Conservation (phyloP, 441 rosid species). For the Sinapis alba region DNA sequence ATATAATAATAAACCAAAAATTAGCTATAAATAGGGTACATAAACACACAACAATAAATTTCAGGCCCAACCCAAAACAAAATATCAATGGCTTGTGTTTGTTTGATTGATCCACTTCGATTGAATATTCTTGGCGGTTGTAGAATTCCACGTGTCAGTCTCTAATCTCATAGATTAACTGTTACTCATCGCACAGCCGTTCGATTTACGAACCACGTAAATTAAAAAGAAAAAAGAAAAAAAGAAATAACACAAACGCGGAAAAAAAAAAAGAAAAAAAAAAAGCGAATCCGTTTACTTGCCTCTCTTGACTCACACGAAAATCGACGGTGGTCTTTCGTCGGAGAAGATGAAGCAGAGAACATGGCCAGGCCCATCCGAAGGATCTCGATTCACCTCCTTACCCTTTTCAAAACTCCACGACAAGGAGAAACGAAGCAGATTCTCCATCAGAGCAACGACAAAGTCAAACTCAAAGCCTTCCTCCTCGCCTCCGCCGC, state of each 20-base stretch:
- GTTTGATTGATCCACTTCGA: conserved; percentile 6
- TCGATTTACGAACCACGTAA: not conserved
- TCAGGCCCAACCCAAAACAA: conserved; percentile 31
- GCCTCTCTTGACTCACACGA: conserved; percentile 14
- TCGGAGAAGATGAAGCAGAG: conserved; percentile 51
- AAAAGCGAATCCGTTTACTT: conserved; percentile 22
- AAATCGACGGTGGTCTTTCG: conserved; percentile 25
- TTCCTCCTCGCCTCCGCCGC: conserved; percentile 11
- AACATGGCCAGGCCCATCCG: conserved; percentile 59
- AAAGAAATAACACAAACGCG: not conserved
- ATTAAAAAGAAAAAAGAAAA: not conserved
- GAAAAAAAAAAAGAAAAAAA: not conserved
- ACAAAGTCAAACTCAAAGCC: conserved; percentile 17
- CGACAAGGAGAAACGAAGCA: conserved; percentile 31
- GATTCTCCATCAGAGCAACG: conserved; percentile 23
- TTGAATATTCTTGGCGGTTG: conserved; percentile 32
- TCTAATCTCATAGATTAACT: not conserved
- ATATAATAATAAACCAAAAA: no score
- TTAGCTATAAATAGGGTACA: not conserved
- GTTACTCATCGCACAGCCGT: conserved; percentile 15
- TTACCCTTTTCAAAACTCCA: conserved; percentile 34
- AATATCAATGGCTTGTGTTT: not conserved
- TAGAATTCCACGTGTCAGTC: conserved; percentile 23
- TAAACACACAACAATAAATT: not conserved
- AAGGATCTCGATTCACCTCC: conserved; percentile 49